Evolutionary conservation across 495 filamentous ascomycete species (phyloP), one percentile per base, ranked within the genome.

Genomic region (Xylaria bambusicola): DNA sequence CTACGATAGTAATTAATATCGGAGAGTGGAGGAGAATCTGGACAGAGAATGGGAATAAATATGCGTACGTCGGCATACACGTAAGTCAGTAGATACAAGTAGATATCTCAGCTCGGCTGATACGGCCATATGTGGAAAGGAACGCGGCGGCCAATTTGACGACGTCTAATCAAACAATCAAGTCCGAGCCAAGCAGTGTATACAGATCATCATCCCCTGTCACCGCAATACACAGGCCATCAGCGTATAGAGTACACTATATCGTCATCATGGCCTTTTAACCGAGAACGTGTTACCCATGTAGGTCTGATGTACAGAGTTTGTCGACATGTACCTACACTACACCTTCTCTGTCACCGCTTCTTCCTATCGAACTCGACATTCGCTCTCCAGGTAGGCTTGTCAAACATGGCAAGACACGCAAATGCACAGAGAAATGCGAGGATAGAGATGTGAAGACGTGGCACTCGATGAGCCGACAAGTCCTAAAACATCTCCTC

Each of bases 401-500:
- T n/a, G n/a, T n/a, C n/a, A n/a, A n/a, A n/a, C n/a, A n/a, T n/a
- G n/a, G n/a, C n/a, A n/a, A n/a, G n/a, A n/a, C n/a, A n/a, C n/a
- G n/a, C n/a, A n/a, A n/a, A n/a, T n/a, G n/a, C n/a, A n/a, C n/a
- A n/a, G n/a, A n/a, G n/a, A n/a, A n/a, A n/a, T n/a, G n/a, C 13
- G 50, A 41, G 24, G 27, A 23, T n/a, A 24, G 6, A 53, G 3
- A 8, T 7, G 3, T 23, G 50, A 27, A 51, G 50, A 53, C 50
- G 50, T 53, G 50, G 50, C 50, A 41, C 50, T 40, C 27, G 35
- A 27, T 53, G 50, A 53, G 50, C 50, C 50, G 50, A 53, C 31
- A 29, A 27, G n/a, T n/a, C n/a, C n/a, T n/a, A n/a, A n/a, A n/a
- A n/a, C n/a, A n/a, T n/a, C n/a, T n/a, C n/a, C n/a, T n/a, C n/a